Evolutionary conservation across 73 alveolate genomes (phyloP).

Genomic region (Tetrahymena thermophila): DNA sequence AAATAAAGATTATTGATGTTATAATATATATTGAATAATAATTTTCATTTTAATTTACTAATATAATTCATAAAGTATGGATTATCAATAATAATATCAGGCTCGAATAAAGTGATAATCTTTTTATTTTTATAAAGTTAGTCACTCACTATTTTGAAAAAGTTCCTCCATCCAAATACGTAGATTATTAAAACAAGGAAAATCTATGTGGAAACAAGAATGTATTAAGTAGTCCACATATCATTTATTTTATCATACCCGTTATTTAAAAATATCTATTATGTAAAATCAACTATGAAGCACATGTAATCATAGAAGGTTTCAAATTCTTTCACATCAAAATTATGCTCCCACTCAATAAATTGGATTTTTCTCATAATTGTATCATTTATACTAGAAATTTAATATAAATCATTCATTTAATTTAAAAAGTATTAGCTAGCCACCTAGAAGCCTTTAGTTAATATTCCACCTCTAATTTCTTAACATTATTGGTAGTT

Average conservation of each 20-base stretch:
- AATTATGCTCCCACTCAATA: background rate
- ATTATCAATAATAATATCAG: background rate
- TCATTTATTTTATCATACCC: background rate
- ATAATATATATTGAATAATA: no score
- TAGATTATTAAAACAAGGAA: background rate
- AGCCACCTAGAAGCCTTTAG: background rate
- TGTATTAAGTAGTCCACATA: background rate
- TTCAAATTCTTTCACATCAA: background rate
- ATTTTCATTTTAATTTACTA: background rate
- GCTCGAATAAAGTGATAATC: background rate
- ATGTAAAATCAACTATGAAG: background rate
- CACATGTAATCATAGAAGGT: background rate
- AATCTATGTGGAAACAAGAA: background rate
- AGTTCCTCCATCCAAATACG: background rate
- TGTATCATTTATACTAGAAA: background rate
- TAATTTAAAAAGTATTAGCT: background rate
- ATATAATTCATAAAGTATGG: background rate
- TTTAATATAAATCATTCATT: background rate
- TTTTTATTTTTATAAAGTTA: background rate
- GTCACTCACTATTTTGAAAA: background rate
- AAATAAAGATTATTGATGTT: no score
- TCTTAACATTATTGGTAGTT: background rate
- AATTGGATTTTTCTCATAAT: background rate
- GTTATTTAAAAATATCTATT: background rate
- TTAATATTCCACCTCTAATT: background rate